Conservation (phyloP, 2,329 filamentous ascomycete genomes). For the Fusarium sp. region DNA sequence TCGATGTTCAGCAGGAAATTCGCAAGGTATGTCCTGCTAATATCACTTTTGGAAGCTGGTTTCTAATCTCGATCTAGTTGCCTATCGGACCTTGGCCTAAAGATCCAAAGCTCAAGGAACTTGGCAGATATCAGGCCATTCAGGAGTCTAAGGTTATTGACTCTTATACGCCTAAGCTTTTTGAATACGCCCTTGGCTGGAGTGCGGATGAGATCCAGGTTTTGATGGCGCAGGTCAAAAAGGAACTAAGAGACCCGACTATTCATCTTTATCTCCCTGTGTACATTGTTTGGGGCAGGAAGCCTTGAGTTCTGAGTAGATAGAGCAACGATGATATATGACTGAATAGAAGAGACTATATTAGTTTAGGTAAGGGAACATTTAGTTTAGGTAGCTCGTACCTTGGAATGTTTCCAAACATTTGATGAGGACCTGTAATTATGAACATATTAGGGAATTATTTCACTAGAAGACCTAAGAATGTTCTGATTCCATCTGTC, state of each 20-base stretch:
- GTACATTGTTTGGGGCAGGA: slow-evolving; percentile 19
- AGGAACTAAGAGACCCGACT: slow-evolving; percentile 20
- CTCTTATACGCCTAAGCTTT: slow-evolving; percentile 29
- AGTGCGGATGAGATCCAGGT: slow-evolving; percentile 16
- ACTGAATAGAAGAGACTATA: no score
- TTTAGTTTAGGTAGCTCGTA: no score
- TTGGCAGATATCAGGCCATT: slow-evolving; percentile 14
- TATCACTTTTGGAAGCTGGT: no score
- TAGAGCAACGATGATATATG: no score
- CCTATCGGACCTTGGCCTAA: slow-evolving; percentile 23
- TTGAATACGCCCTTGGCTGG: slow-evolving; percentile 27
- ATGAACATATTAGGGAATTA: no score
- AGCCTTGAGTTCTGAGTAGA: no score
- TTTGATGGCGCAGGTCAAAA: slow-evolving; percentile 26
- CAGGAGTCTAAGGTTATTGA: slow-evolving; percentile 23
- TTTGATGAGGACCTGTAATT: no score
- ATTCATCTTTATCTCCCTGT: slow-evolving; percentile 32
- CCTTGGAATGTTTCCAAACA: no score
- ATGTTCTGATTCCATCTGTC: no score
- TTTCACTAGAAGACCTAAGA: no score
- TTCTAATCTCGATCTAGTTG: no score
- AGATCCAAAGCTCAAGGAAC: slow-evolving; percentile 15
- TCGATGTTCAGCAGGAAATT: slow-evolving; percentile 3
- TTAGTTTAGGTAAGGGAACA: no score
- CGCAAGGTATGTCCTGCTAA: not conserved